Base-by-base conservation (phyloP, 768 basidiomycete species). In the Lepiota subincarnata region DNA sequence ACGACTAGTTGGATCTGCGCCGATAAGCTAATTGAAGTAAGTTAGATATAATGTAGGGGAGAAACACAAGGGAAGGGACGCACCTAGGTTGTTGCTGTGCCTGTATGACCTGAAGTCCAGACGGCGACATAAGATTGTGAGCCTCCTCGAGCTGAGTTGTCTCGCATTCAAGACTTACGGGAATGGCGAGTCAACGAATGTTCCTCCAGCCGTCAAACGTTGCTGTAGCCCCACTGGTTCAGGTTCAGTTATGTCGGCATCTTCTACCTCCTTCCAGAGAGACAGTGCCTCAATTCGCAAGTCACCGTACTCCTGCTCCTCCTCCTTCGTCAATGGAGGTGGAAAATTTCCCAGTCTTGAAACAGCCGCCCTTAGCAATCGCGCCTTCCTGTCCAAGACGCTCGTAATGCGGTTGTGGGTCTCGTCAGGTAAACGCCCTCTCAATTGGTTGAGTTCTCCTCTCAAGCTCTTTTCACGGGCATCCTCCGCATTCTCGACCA, bases 231-330 rank as follows among this genome's bases (percentile, higher is more conserved):
- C 52, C 18, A 36, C 22, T 1, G 28, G 16, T 19, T 45, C 20
- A 3, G 46, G 11, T 24, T 53, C 44, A 1, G 10, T 3, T 31
- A 11, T 31, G 7, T 8, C 10, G 3, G 10, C 31, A 31, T 53
- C 39, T 19, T 53, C 44, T 37, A 53, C 44, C 19, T 53, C 16
- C 13, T 39, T 39, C 52, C 52, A 53, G 11, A 53, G 43, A 5
- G 5, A 8, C 45, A 12, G 16, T 4, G 52, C 52, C 7, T 53
- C 44, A 26, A 6, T 6, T 4, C 28, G 31, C 26, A 53, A 18
- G 2, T 5, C 10, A 13, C 7, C 13, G 34, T 53, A 53, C 6
- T n/a, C 22, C 4, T 13, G 4, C 16, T 46, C 4, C 20, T 53
- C 52, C 18, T n/a, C 28, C 3, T 31, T 18, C 18, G 49, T 50